phyloP scores from a whole-genome alignment of 192 early-diverging fungal genomes.

The Backusella psychrophila region DNA sequence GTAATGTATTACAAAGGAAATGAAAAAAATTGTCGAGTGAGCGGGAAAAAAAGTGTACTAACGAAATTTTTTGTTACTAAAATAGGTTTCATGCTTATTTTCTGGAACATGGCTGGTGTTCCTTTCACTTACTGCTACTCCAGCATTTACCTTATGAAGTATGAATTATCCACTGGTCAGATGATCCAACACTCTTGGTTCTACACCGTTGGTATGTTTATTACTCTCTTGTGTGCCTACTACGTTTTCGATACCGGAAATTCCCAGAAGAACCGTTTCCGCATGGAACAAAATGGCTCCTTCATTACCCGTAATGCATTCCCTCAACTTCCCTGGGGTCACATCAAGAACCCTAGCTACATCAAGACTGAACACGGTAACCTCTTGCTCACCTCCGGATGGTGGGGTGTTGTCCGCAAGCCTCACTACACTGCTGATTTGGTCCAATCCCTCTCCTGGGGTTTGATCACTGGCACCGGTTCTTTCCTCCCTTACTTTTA shows the following conservation, averaged over 20 bases:
- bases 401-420: constrained; percentile 74
- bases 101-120: constrained; percentile 53
- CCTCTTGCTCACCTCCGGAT: constrained; percentile 56
- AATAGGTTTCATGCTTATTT: constrained; percentile 52
- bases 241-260: constrained; percentile 54
- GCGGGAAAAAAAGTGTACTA: not conserved
- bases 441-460: constrained; percentile 83
- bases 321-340: constrained; percentile 47
- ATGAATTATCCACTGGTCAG: constrained; percentile 34
- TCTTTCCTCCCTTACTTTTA: constrained; percentile 88
- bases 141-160: constrained; percentile 42
- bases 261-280: constrained; percentile 51
- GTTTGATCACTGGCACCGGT: constrained; percentile 75
- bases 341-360: constrained; percentile 59
- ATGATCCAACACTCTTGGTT: constrained; percentile 27
- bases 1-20: constrained; percentile 23
- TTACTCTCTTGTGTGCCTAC: constrained; percentile 34
- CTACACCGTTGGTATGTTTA: constrained; percentile 37
- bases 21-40: not conserved
- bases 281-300: constrained; percentile 44
- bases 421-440: constrained; percentile 85
- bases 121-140: constrained; percentile 51
- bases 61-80: too few species aligned
- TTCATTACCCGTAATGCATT: constrained; percentile 41
- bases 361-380: constrained; percentile 65